Evolutionary conservation across 768 basidiomycete species (phyloP), one percentile per base, ranked within the genome.

Genomic region (Punctularia strigosozonata): DNA sequence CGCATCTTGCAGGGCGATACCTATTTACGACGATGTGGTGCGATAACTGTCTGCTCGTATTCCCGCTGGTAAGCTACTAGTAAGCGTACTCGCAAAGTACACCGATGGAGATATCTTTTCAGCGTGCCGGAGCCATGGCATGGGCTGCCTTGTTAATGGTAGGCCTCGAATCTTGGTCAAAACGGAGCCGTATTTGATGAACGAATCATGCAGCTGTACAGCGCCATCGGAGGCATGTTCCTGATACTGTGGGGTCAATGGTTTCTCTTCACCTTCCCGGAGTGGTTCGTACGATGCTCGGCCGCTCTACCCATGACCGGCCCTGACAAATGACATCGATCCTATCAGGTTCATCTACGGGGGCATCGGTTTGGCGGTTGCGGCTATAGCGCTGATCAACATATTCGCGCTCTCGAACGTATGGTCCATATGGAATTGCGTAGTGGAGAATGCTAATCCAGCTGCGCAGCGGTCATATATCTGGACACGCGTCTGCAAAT

Each of bases 31-130:
- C n/a, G n/a, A n/a, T n/a, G n/a, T n/a, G 80, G 80, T 85, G 80
- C 65, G 80, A 83, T 63, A 82, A 82, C 59, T 85, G 80, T 61
- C 63, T 81, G 42, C 71, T 84, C 42, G 62, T 82, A 43, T 63
- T 85, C 43, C 80, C 80, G 52, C 66, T 84, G 59, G 82, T 80
- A 33, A 37, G 15, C 37, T 44, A 4, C 28, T 15, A 30, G 19
- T 34, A 46, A 38, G n/a, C n/a, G n/a, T 32, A 31, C 6, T 10
- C 28, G 8, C 19, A 10, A 25, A n/a, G 4, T 32, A n/a, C 31
- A 25, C 32, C 38, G 28, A 41, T 41, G 40, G 25, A 25, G 5
- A 43, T 14, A 15, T 45, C 47, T 32, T 46, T 38, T 39, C 53
- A 82, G 78, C 69, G 77, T 50, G 74, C 62, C 55, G 80, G 81